Evolutionary conservation across 257 asterid genomes (phyloP).

Genomic region (Lycium barbarum): DNA sequence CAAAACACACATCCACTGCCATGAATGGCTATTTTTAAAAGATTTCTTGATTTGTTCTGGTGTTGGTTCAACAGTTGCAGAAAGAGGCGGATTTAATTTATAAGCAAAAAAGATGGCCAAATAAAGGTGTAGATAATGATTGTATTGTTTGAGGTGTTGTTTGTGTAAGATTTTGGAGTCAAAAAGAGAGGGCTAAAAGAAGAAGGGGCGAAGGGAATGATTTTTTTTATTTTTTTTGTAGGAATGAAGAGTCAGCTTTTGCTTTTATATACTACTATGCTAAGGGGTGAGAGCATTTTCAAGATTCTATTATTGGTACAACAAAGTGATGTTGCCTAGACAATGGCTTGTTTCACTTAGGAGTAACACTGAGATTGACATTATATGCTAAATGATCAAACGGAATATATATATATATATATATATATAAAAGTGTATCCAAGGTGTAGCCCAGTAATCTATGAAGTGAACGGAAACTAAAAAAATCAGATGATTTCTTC

Average conservation of each 20-base stretch:
- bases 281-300: slow-evolving; percentile 26
- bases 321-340: slow-evolving; percentile 22
- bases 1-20: slow-evolving; percentile 79
- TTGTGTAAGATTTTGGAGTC: slow-evolving; percentile 41
- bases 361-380: slow-evolving; percentile 56
- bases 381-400: slow-evolving; percentile 37
- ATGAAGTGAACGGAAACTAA: background rate
- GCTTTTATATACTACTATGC: slow-evolving; percentile 40
- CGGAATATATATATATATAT: too few species aligned
- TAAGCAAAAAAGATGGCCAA: slow-evolving; percentile 11
- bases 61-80: slow-evolving; percentile 2
- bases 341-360: slow-evolving; percentile 42
- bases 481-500: background rate
- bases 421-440: background rate
- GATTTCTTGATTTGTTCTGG: background rate
- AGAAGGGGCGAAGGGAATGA: slow-evolving; percentile 30
- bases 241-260: slow-evolving; percentile 54
- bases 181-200: slow-evolving; percentile 45
- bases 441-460: background rate
- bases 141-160: slow-evolving; percentile 20
- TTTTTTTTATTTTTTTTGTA: slow-evolving; percentile 16
- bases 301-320: slow-evolving; percentile 38
- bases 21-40: slow-evolving; percentile 31
- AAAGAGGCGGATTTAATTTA: slow-evolving; percentile 13
- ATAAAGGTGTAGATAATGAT: slow-evolving; percentile 19